Conservation (phyloP, 2,329 filamentous ascomycete species). For the Ophiostoma sp. region DNA sequence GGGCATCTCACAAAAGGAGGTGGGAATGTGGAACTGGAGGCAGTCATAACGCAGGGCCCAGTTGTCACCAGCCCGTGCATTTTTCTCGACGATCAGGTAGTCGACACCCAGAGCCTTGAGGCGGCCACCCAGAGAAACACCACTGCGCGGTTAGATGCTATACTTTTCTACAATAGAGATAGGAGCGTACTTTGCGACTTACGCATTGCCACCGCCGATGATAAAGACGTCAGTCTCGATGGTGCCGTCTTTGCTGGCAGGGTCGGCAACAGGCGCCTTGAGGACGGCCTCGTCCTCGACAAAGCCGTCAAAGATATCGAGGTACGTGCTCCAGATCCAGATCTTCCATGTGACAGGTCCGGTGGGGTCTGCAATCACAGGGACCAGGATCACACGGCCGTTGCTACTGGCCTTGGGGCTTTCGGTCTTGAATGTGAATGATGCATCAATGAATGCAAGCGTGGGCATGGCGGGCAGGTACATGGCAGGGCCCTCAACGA, state of each 20-base stretch:
- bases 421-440: neutral
- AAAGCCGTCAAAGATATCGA: neutral
- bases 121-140: neutral
- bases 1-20: neutral
- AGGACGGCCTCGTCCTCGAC: neutral
- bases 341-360: neutral
- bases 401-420: neutral
- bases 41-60: slow-evolving; percentile 9
- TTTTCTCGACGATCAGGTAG: neutral
- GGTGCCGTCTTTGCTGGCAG: neutral
- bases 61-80: neutral
- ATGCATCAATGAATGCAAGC: neutral
- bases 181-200: neutral
- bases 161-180: neutral
- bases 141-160: neutral
- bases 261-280: neutral
- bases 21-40: slow-evolving; percentile 9
- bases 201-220: slow-evolving; percentile 4
- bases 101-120: neutral
- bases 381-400: neutral
- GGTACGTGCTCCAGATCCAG: slow-evolving; percentile 1
- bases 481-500: neutral
- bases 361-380: neutral
- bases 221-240: neutral
- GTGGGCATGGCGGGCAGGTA: neutral